Base-by-base conservation (phyloP, 2,329 filamentous ascomycete species). In the Coniella vitis region DNA sequence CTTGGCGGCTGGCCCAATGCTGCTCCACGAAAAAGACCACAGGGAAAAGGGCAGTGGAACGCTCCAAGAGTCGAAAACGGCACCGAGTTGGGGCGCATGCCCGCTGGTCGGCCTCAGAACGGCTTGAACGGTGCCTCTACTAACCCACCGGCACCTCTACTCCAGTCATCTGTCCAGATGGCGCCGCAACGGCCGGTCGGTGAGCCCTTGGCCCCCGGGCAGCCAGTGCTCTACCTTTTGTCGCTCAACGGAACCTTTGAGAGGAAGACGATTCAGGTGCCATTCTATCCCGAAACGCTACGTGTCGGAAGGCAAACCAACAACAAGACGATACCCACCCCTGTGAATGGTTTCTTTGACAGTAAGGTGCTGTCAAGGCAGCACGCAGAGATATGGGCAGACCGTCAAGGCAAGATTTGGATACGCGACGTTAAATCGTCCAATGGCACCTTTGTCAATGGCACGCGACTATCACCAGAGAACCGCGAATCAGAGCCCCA, bases 381-480 rank as follows among this genome's bases (percentile, higher is more conserved):
- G 64, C 93, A 98, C 65, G 93, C 93, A 32, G 93, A 98, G 65
- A 86, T 98, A 34, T 97, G 90, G 82, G 90, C 93, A n/a, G 78
- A 82, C 54, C 67, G 73, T 47, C 83, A 87, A 54, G 90, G 90
- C 46, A 95, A 95, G 64, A 86, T 98, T 38, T 97, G 84, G 79
- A 97, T 98, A 58, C 82, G 90, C 50, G 93, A 98, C 68, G 87
- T 98, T 59, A 98, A 97, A 68, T 97, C 93, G 0, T 98, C 93
- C 36, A 98, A 98, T 63, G 93, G 93, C 51, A 98, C 93, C 1
- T 98, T 98, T 66, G 91, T 98, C 58, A 98, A 98, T 61, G 90
- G 90, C 17, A 81, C 86, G 47, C 83, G 93, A 25, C 68, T 98
- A 52, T 97, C 93, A 2, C 87, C 83, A 47, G 93, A 98, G 65